Evolutionary conservation across 441 rosid species (phyloP), one percentile per base, ranked within the genome.

Genomic region (Macaranga tanarius): DNA sequence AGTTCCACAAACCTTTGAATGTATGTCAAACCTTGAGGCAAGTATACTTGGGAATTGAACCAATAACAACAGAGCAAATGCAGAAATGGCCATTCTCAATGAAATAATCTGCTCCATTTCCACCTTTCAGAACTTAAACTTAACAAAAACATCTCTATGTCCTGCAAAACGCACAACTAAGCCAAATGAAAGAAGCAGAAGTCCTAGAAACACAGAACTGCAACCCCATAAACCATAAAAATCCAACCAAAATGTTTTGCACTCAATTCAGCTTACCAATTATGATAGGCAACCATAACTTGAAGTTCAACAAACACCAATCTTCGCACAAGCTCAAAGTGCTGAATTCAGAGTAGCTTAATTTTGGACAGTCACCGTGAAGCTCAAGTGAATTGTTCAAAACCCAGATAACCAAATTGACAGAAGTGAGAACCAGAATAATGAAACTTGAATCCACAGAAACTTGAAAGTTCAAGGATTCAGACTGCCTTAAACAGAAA

Each of bases 1-100:
- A 65, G 79, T 71, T 2, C 85, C 83, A 68, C 96, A 91, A 73
- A 82, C 77, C 79, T 76, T 86, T 0, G 87, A 83, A 66, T 87
- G 80, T 66, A 84, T 76, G 65, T 70, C 69, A 25, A 83, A 58
- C 66, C 81, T 74, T 44, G 82, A 78, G 68, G 87, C 89, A 73
- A 68, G 70, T 65, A 83, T 75, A 67, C 70, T 80, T 44, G 76
- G 79, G 44, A 77, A 82, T 66, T 79, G 87, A 62, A 84, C 47
- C 73, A 83, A 75, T 67, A 87, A 75, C 71, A 88, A 79, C 38
- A 89, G 34, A 80, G 75, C 58, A 44, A 84, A 72, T 50, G 79
- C 59, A 72, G 82, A 38, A 73, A 74, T 66, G 54, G 73, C 76
- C 87, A 75, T 85, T 76, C 63, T 81, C 79, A 79, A 40, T 64